phyloP scores from a whole-genome alignment of 2,329 filamentous ascomycete species.

The Clarireedia monteithiana region DNA sequence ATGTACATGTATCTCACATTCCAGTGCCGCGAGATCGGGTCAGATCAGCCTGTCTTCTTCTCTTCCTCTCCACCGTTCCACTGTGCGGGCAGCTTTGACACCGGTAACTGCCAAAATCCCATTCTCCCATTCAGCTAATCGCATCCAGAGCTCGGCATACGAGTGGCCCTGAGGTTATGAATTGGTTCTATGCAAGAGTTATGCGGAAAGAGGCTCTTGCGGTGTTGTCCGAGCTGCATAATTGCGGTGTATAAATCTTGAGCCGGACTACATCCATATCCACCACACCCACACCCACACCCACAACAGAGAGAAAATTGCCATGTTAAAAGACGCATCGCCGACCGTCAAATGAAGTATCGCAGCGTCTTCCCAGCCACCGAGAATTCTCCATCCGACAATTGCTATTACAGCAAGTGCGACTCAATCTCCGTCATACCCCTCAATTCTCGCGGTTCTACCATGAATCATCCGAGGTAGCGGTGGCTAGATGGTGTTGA shows the following conservation, averaged over 20 bases:
- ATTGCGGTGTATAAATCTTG: background rate
- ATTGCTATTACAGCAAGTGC: background rate
- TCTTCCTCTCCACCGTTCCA: background rate
- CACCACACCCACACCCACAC: background rate
- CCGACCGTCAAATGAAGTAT: background rate
- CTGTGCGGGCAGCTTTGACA: background rate
- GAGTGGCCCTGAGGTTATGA: background rate
- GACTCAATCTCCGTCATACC: background rate
- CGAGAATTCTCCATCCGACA: background rate
- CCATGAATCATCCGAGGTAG: too few relatives aligned
- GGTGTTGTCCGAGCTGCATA: background rate
- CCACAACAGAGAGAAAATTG: background rate
- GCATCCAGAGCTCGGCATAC: background rate
- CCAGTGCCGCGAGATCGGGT: background rate
- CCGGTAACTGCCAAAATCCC: background rate
- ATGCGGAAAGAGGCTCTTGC: background rate
- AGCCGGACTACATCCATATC: background rate
- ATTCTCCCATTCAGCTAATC: background rate
- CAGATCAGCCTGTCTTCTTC: background rate
- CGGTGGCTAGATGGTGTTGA: too few relatives aligned
- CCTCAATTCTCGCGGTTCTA: background rate
- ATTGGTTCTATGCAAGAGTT: background rate
- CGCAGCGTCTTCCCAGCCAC: background rate
- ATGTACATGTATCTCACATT: background rate
- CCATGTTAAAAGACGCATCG: background rate